Conservation (phyloP, 2,329 filamentous ascomycete genomes). For the Fusarium veterinarium region DNA sequence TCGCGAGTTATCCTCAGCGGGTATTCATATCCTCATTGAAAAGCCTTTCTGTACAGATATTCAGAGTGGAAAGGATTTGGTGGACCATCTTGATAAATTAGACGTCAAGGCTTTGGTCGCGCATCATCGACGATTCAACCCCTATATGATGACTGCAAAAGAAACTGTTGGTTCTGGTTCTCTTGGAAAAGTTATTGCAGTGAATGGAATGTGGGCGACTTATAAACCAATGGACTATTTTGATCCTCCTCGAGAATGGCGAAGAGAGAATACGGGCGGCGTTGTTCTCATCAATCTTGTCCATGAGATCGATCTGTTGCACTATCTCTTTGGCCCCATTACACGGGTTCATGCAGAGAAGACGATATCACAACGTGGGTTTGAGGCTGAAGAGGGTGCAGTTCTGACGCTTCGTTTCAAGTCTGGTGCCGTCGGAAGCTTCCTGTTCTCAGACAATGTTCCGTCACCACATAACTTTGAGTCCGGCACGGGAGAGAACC, state of each 20-base stretch:
- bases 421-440: slow-evolving; percentile 66
- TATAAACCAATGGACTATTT: slow-evolving; percentile 66
- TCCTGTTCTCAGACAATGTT: slow-evolving; percentile 64
- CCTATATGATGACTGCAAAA: slow-evolving; percentile 63
- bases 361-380: slow-evolving; percentile 55
- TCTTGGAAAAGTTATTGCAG: slow-evolving; percentile 61
- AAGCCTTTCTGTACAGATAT: slow-evolving; percentile 64
- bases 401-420: slow-evolving; percentile 65
- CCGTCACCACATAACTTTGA: slow-evolving; percentile 67
- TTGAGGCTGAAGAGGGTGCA: slow-evolving; percentile 66
- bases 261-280: slow-evolving; percentile 56
- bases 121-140: slow-evolving; percentile 70
- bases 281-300: slow-evolving; percentile 68
- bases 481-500: slow-evolving; percentile 68
- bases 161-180: slow-evolving; percentile 52
- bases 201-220: slow-evolving; percentile 66
- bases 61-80: slow-evolving; percentile 48
- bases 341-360: slow-evolving; percentile 62
- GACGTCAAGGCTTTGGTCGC: slow-evolving; percentile 63
- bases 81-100: slow-evolving; percentile 42
- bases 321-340: slow-evolving; percentile 66
- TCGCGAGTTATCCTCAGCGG: slow-evolving; percentile 58
- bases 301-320: slow-evolving; percentile 70
- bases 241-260: slow-evolving; percentile 59
- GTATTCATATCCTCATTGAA: slow-evolving; percentile 67